Evolutionary conservation across 441 rosid genomes (phyloP), one percentile per base, ranked within the genome.

Genomic region (Croton laevigatus): DNA sequence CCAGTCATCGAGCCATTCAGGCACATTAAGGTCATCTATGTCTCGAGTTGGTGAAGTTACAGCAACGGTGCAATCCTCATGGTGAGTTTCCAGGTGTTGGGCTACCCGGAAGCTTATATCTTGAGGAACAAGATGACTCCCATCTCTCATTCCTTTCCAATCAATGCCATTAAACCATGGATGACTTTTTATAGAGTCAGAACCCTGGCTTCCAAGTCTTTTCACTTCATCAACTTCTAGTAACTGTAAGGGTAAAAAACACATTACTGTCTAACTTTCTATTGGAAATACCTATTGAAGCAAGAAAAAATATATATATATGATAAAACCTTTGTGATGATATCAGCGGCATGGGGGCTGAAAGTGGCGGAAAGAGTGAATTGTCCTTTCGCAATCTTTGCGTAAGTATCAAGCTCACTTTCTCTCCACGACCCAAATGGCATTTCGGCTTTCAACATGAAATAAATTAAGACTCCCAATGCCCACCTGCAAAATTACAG

Each of bases 391-490:
- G 93, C 95, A 72, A 91, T 88, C 83, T 89, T 91, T 44, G 92
- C 87, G 73, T 80, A 83, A 9, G 87, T 86, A 72, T 89, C 97
- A 59, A 82, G 83, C 81, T 95, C 98, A 61, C 85, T 83, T 70
- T 86, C 90, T 84, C 99, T 85, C 96, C 96, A 89, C 9, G 93
- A 88, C 40, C 97, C 97, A 45, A 95, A 95, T 53, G 98, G 93
- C 97, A 84, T 85, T 85, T 92, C 97, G 40, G 93, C 89, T 71
- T 80, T 84, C 61, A 89, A 81, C 91, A 87, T 89, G 85, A 83
- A 90, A 80, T 86, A 89, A 75, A 91, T 83, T 78, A 89, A 82
- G 61, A 92, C 91, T 73, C 98, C 98, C 68, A 90, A 75, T 52
- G 99, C 94, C 98, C 99, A 92, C 98, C 97, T 89, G 73, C 64